A percentile compares a stretch with the other conserved stretches of the same genome.
Evolutionary conservation across 495 filamentous ascomycete species (phyloP).

Genomic region (Trypethelium eluteriae): DNA sequence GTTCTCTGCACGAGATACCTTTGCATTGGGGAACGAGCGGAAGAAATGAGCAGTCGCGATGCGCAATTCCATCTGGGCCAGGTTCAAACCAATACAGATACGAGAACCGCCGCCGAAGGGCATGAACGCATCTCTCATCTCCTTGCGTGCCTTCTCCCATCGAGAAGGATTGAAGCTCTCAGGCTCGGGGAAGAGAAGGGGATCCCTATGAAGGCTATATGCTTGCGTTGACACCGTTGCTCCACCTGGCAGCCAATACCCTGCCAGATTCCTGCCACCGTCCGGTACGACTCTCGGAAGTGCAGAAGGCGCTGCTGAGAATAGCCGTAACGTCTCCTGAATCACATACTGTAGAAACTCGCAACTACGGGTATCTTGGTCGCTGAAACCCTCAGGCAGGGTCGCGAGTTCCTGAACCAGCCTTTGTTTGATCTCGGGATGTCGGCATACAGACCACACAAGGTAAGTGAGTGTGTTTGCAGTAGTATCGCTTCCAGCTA

Average conservation of each 20-base stretch:
- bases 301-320: conserved; percentile 17
- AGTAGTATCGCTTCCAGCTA: background rate
- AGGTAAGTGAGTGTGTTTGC: background rate
- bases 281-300: conserved; percentile 24
- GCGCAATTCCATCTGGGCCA: too few species aligned
- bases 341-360: conserved; percentile 8
- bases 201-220: conserved; percentile 39
- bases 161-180: conserved; percentile 35
- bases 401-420: conserved; percentile 27
- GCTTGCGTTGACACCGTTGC: conserved; percentile 35
- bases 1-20: too few species aligned
- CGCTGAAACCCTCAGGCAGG: conserved; percentile 23
- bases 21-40: too few species aligned
- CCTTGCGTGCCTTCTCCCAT: too few species aligned
- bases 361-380: conserved; percentile 16
- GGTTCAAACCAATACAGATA: too few species aligned
- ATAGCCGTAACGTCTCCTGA: conserved; percentile 24
- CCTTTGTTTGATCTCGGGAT: conserved; percentile 22
- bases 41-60: too few species aligned
- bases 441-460: conserved; percentile 22
- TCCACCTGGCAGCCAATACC: conserved; percentile 31
- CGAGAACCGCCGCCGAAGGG: too few species aligned
- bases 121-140: too few species aligned
- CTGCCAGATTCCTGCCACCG: conserved; percentile 27
- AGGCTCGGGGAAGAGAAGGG: conserved; percentile 33